Conservation (phyloP, 768 basidiomycete genomes). For the Pulveroboletus sp. region DNA sequence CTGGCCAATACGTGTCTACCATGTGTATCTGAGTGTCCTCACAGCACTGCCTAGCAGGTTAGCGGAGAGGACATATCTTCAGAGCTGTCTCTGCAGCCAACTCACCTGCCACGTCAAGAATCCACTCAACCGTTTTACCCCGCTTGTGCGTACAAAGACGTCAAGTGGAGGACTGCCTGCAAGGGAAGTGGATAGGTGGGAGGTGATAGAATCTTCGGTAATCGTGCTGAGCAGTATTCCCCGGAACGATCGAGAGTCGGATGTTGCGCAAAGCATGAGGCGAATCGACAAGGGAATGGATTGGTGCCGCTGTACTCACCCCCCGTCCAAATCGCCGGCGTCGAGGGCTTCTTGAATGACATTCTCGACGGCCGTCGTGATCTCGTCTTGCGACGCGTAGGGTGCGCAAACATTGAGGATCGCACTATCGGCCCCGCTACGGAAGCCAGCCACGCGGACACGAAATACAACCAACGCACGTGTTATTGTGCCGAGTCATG, state of each 20-base stretch:
- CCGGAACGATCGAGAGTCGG: not conserved
- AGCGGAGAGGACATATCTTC: not conserved
- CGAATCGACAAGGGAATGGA: constrained; percentile 1
- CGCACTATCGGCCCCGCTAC: constrained; percentile 45
- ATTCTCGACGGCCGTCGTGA: constrained; percentile 63
- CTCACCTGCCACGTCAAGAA: constrained; percentile 94
- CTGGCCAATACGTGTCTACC: constrained; percentile 83
- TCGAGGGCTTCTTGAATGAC: constrained; percentile 33
- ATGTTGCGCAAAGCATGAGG: not conserved
- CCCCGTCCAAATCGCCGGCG: constrained; percentile 27
- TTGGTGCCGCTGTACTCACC: constrained; percentile 1
- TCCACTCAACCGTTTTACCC: constrained; percentile 60
- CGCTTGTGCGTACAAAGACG: constrained; percentile 86
- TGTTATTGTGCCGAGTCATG: constrained; percentile 68
- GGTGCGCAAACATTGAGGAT: constrained; percentile 92
- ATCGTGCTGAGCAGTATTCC: constrained; percentile 36
- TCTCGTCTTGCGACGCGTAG: constrained; percentile 89
- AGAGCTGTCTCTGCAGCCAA: not conserved
- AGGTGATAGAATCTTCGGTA: constrained; percentile 63
- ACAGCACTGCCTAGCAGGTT: constrained; percentile 47
- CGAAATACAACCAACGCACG: constrained; percentile 37
- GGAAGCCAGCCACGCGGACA: not conserved
- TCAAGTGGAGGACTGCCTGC: constrained; percentile 78
- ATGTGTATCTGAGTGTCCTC: constrained; percentile 88
- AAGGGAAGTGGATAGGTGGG: constrained; percentile 59